These are phyloP conservation scores for Vishniacozyma victoriae DNA, from an alignment of 768 basidiomycete genomes.

Conservation along the genomic window DNA sequence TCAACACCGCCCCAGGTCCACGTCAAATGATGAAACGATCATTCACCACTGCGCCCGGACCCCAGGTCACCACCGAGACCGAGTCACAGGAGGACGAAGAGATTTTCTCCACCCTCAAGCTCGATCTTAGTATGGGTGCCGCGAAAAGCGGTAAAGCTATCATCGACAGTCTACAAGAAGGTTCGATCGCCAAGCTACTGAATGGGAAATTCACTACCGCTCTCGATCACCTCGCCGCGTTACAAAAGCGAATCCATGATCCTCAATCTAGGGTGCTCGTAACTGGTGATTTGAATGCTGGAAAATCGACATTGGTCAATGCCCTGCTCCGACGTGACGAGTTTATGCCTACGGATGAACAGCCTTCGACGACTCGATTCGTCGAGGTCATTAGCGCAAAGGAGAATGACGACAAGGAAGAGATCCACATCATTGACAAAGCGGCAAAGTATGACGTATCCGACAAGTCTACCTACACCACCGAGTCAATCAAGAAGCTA, in stretches of 20 bases:
- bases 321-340: slow-evolving; percentile 74
- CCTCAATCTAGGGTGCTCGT: slow-evolving; percentile 93
- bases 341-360: slow-evolving; percentile 95
- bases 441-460: slow-evolving; percentile 57
- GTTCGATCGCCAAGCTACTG: background rate
- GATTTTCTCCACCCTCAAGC: slow-evolving; percentile 80
- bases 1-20: slow-evolving; percentile 51
- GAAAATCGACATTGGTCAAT: slow-evolving; percentile 98
- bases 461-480: slow-evolving; percentile 71
- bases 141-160: slow-evolving; percentile 52
- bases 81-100: slow-evolving; percentile 36
- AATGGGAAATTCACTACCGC: slow-evolving; percentile 59
- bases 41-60: slow-evolving; percentile 50
- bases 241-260: slow-evolving; percentile 80
- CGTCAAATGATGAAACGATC: slow-evolving; percentile 54
- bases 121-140: slow-evolving; percentile 86
- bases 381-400: slow-evolving; percentile 65
- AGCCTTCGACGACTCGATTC: slow-evolving; percentile 94
- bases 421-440: slow-evolving; percentile 51
- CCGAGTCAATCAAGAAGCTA: slow-evolving; percentile 61
- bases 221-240: slow-evolving; percentile 71
- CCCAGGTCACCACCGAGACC: too few relatives aligned
- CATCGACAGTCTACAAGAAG: background rate
- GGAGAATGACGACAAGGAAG: slow-evolving; percentile 37
- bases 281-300: slow-evolving; percentile 95